Evolutionary conservation across 495 filamentous ascomycete genomes (phyloP).

Genomic region (Talaromyces borbonicus): DNA sequence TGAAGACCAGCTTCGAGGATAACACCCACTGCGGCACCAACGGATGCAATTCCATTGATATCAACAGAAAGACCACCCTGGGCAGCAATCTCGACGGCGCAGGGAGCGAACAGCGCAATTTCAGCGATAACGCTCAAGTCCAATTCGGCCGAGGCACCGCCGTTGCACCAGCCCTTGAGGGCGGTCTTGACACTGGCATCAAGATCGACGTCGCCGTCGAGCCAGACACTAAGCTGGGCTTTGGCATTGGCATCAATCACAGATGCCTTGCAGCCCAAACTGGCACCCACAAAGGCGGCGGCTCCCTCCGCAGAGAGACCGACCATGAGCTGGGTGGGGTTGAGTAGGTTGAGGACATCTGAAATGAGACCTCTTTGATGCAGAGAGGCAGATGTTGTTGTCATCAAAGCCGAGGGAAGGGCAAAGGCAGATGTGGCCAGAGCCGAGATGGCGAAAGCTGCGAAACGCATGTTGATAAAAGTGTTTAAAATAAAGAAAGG

Average conservation of each 20-base stretch:
- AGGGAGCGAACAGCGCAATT: slow-evolving; percentile 29
- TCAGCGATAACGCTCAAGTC: slow-evolving; percentile 20
- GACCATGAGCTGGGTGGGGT: slow-evolving; percentile 19
- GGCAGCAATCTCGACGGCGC: slow-evolving; percentile 26
- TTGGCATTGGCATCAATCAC: slow-evolving; percentile 22
- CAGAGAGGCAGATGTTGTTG: neutral
- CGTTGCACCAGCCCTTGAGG: slow-evolving; percentile 24
- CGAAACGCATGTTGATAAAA: slow-evolving; percentile 3
- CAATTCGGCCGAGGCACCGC: slow-evolving; percentile 16
- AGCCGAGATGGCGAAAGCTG: slow-evolving; percentile 3
- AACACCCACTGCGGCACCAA: slow-evolving; percentile 17
- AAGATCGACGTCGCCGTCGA: slow-evolving; percentile 22
- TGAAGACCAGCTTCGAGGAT: slow-evolving; percentile 25
- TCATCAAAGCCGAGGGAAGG: slow-evolving; percentile 9
- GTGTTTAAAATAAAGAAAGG: neutral
- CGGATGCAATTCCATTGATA: slow-evolving; percentile 30
- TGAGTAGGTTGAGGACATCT: neutral
- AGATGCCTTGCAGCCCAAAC: slow-evolving; percentile 28
- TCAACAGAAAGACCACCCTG: slow-evolving; percentile 30
- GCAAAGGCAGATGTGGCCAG: slow-evolving; percentile 12
- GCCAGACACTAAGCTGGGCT: slow-evolving; percentile 25
- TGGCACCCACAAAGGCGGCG: slow-evolving; percentile 30
- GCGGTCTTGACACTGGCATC: slow-evolving; percentile 19
- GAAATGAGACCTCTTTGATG: neutral
- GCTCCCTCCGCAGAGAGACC: slow-evolving; percentile 29